These are phyloP conservation scores for Phycomyces blakesleeanus DNA, from an alignment of 192 early-diverging fungal genomes.

Conservation along the genomic window DNA sequence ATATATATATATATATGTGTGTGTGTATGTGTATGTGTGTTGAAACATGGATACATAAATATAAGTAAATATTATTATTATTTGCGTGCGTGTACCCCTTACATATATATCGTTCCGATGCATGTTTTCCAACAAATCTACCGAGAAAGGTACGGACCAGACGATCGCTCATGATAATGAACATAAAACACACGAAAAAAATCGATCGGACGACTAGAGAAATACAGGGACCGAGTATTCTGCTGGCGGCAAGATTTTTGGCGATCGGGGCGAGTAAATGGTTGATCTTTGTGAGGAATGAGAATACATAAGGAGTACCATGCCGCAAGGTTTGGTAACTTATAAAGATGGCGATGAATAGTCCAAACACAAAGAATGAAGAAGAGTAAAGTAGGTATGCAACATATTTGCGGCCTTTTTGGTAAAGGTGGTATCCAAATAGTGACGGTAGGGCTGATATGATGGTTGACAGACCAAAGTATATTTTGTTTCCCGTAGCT, in stretches of 20 bases:
- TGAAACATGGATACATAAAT: too few relatives aligned
- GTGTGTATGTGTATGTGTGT: too few relatives aligned
- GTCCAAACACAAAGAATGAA: conserved; percentile 12
- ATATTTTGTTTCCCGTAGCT: too few relatives aligned
- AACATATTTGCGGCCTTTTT: conserved; percentile 10
- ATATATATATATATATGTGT: too few relatives aligned
- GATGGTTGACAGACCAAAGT: neutral
- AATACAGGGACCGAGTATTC: conserved; percentile 19
- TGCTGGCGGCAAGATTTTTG: conserved; percentile 12
- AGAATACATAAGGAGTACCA: conserved; percentile 17
- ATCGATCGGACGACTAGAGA: conserved; percentile 15
- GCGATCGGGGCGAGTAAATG: conserved; percentile 17
- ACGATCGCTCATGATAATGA: conserved; percentile 21
- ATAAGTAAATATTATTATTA: too few relatives aligned
- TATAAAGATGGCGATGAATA: conserved; percentile 20
- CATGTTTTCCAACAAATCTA: conserved; percentile 24
- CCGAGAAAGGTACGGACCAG: conserved; percentile 23
- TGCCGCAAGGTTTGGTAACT: conserved; percentile 23
- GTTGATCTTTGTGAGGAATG: conserved; percentile 10
- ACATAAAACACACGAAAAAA: conserved; percentile 29
- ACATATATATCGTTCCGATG: conserved; percentile 19
- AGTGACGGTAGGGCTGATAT: conserved; percentile 13
- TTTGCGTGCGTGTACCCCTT: too few relatives aligned
- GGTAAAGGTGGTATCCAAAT: conserved; percentile 4
- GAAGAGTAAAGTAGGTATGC: conserved; percentile 13